Evolutionary conservation across 2,329 filamentous ascomycete species (phyloP).

Genomic region (Alternaria atra): DNA sequence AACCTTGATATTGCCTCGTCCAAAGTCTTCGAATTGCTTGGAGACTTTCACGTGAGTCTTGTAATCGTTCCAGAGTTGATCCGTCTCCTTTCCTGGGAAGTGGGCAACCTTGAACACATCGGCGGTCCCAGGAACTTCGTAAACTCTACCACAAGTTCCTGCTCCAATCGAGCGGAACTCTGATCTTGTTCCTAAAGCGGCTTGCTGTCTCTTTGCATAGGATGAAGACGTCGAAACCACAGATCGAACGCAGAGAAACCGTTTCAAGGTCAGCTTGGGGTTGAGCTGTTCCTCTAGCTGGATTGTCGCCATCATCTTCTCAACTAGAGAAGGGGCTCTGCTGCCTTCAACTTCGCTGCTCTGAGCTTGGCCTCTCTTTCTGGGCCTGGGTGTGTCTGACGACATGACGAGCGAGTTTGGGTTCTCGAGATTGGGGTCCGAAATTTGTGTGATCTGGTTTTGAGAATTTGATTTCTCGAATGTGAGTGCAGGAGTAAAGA

Average conservation of each 20-base stretch:
- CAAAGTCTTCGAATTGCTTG: background rate
- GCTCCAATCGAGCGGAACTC: conserved; percentile 6
- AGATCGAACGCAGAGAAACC: conserved; percentile 1
- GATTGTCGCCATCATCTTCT: background rate
- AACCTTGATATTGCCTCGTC: conserved; percentile 3
- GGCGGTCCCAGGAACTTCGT: background rate
- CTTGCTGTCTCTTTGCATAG: conserved; percentile 4
- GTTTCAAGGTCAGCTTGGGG: conserved; percentile 6
- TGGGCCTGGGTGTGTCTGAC: background rate
- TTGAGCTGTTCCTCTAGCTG: conserved; percentile 6
- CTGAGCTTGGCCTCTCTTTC: background rate
- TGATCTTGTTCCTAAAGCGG: background rate
- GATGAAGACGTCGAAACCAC: background rate
- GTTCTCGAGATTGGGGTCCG: background rate
- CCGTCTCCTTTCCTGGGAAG: conserved; percentile 2
- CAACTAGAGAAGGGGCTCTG: background rate
- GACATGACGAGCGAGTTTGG: background rate
- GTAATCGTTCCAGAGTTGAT: conserved; percentile 21
- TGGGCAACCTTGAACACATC: conserved; percentile 11
- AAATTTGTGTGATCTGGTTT: background rate
- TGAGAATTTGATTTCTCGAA: background rate
- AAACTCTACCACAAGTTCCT: conserved; percentile 16
- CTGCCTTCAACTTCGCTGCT: background rate
- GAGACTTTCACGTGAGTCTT: conserved; percentile 1
- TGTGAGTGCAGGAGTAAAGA: background rate